A percentile compares a stretch with the other conserved stretches of the same genome.
Conservation (phyloP, 2,329 filamentous ascomycete species). For the Magnaporthiopsis incrustans region DNA sequence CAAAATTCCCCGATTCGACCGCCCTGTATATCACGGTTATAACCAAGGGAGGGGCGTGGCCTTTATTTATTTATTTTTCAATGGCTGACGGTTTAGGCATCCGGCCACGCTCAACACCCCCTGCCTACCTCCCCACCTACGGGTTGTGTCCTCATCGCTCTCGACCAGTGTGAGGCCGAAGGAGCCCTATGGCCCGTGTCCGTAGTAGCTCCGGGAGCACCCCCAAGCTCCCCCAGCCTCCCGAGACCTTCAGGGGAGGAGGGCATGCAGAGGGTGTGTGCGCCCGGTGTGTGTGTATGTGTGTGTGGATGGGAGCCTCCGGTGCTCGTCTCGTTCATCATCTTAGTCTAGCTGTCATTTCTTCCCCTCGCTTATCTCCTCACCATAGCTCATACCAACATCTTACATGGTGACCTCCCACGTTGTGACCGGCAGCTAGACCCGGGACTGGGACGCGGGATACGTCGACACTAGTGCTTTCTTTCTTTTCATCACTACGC, state of each 20-base stretch:
- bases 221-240: neutral
- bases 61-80: neutral
- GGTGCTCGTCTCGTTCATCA: neutral
- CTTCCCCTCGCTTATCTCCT: conserved; percentile 7
- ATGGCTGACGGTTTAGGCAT: conserved; percentile 5
- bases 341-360: conserved; percentile 9
- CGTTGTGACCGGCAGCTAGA: neutral
- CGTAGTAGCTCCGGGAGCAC: neutral
- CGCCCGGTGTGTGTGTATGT: neutral
- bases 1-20: conserved; percentile 9
- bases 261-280: neutral
- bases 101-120: too few species aligned
- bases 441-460: neutral
- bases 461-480: neutral
- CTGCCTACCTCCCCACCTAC: neutral
- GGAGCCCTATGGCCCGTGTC: neutral
- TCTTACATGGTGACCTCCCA: neutral
- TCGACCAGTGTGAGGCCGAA: neutral
- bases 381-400: conserved; percentile 4
- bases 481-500: neutral
- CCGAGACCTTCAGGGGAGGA: neutral
- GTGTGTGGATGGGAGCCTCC: neutral
- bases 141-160: neutral
- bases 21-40: neutral
- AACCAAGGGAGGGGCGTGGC: neutral